Evolutionary conservation across 257 asterid species (phyloP).

Genomic region (Nyctanthes arbortristis): DNA sequence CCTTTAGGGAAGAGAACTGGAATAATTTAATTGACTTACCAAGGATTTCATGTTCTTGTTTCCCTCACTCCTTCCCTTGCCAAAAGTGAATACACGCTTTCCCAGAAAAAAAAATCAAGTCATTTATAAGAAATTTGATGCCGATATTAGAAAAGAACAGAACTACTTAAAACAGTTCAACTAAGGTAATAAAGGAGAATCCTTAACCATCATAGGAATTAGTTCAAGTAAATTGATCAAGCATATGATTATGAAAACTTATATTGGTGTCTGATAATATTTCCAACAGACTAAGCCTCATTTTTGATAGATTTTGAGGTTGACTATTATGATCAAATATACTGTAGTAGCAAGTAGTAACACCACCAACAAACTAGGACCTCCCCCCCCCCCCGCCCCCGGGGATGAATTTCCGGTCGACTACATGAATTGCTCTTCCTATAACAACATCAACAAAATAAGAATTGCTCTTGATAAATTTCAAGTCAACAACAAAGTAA

Average conservation of each 20-base stretch:
- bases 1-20: background rate
- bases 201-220: background rate
- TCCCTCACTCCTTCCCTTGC: slow-evolving; percentile 92
- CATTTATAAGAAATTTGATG: slow-evolving; percentile 19
- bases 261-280: background rate
- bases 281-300: background rate
- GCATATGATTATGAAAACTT: background rate
- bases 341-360: background rate
- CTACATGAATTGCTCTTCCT: background rate
- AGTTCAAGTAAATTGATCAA: background rate
- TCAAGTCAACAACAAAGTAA: background rate
- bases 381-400: no score
- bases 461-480: background rate
- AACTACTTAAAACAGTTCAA: background rate
- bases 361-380: background rate
- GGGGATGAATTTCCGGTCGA: background rate
- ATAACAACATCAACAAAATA: background rate
- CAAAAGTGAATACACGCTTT: slow-evolving; percentile 85
- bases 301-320: background rate
- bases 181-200: background rate
- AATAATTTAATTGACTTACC: slow-evolving; percentile 46
- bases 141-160: background rate
- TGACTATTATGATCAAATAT: background rate
- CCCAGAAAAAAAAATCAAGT: slow-evolving; percentile 10
- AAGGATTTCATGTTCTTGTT: slow-evolving; percentile 92